These are phyloP conservation scores for Pythium rhizo-oryzae DNA, from an alignment of 352 stramenopile species.

Conservation along the genomic window DNA sequence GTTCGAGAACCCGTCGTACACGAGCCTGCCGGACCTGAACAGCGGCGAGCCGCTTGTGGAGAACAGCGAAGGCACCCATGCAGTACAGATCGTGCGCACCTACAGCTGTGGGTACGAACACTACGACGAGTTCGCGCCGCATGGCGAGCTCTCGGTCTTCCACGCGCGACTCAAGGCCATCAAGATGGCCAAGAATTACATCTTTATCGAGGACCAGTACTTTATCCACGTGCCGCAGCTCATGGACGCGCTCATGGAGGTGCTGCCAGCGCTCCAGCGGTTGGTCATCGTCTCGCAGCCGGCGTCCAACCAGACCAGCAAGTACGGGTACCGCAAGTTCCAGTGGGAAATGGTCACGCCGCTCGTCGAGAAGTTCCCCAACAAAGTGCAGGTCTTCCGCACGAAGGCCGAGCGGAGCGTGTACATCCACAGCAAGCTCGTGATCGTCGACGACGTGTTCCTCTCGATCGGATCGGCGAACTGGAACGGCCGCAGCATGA, in stretches of 20 bases:
- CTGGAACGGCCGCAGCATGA: slow-evolving; percentile 76
- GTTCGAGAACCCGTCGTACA: slow-evolving; percentile 40
- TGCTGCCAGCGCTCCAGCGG: slow-evolving; percentile 45
- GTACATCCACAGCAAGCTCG: slow-evolving; percentile 60
- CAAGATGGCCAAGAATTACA: slow-evolving; percentile 56
- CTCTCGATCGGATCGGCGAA: slow-evolving; percentile 60
- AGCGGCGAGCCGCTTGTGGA: slow-evolving; percentile 1
- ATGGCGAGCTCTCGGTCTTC: slow-evolving; percentile 53
- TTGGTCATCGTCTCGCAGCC: slow-evolving; percentile 53
- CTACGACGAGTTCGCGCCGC: slow-evolving; percentile 58
- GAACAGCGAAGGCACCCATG: slow-evolving; percentile 25
- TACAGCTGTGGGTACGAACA: slow-evolving; percentile 56
- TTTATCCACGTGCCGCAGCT: slow-evolving; percentile 54
- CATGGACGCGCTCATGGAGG: slow-evolving; percentile 42
- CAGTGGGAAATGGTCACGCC: slow-evolving; percentile 58
- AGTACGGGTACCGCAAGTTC: slow-evolving; percentile 51
- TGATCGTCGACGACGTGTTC: slow-evolving; percentile 72
- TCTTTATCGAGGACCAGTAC: slow-evolving; percentile 77
- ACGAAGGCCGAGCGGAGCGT: slow-evolving; percentile 39
- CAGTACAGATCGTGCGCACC: slow-evolving; percentile 57
- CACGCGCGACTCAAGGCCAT: slow-evolving; percentile 55
- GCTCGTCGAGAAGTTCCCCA: slow-evolving; percentile 40
- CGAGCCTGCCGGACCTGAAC: not conserved
- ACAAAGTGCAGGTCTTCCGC: slow-evolving; percentile 57
- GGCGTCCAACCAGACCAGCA: slow-evolving; percentile 22